phyloP scores from a whole-genome alignment of 805 yeast genomes.

The Nakazawaea siamensis region DNA sequence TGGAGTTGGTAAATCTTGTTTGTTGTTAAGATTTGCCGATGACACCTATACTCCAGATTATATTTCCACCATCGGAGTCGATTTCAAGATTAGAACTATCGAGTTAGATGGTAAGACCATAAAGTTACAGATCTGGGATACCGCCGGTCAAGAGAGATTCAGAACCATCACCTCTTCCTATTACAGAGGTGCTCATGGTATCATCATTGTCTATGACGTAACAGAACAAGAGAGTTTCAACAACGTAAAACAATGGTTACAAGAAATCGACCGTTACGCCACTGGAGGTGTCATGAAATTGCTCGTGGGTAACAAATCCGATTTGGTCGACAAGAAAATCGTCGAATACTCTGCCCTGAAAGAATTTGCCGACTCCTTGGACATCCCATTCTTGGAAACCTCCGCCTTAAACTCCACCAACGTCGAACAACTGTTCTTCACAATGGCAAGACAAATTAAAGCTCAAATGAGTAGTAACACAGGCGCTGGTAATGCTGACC shows the following conservation, averaged over 20 bases:
- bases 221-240: conserved; percentile 95
- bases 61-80: conserved; percentile 97
- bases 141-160: conserved; percentile 98
- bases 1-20: conserved; percentile 97
- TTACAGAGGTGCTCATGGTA: conserved; percentile 98
- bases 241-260: conserved; percentile 97
- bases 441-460: conserved; percentile 98
- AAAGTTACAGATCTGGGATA: conserved; percentile 98
- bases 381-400: conserved; percentile 93
- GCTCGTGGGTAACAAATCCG: conserved; percentile 95
- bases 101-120: conserved; percentile 96
- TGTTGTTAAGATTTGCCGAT: conserved; percentile 91
- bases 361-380: conserved; percentile 94
- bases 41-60: conserved; percentile 95
- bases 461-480: conserved; percentile 73
- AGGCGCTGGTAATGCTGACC: conserved; percentile 35
- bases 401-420: conserved; percentile 92
- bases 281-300: conserved; percentile 95
- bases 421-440: conserved; percentile 96
- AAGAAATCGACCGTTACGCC: conserved; percentile 96
- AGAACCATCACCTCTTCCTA: conserved; percentile 96
- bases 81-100: conserved; percentile 80
- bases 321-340: conserved; percentile 85
- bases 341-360: conserved; percentile 95
- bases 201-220: conserved; percentile 94